Evolutionary conservation across 1,284 basidiomycete species (phyloP), one percentile per base, ranked within the genome.

Genomic region (Inonotus hispidus): DNA sequence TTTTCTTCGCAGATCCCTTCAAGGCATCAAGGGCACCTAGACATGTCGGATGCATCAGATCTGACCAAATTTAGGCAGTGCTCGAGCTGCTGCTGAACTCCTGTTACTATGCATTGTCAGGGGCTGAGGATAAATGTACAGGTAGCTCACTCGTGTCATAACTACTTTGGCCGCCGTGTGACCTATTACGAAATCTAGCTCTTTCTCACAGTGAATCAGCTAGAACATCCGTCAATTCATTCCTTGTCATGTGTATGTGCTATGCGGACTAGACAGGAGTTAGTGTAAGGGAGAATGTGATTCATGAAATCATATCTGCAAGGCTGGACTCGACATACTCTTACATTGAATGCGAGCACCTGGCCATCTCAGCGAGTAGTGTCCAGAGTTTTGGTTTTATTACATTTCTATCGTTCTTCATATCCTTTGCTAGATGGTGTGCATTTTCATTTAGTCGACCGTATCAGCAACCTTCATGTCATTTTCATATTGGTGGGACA

Each of bases 1-100:
- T 68, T 37, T 35, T 62, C 64, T 14, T 29, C 25, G 13, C 63
- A 60, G 14, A 68, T 63, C 21, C 63, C 62, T 21, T 56, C 53
- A 23, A 60, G 63, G 59, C 67, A 68, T 10, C 27, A 21, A 29
- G 60, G 62, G 16, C 41, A 55, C 2, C 27, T 19, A 7, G 27
- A 49, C 14, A 49, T 21, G 23, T 23, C n/a, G 16, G 27, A 49
- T 21, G 16, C 19, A 29, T 49, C 47, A 14, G 47, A 49, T 16
- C 16, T 49, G 23, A 25, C 5, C 47, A 21, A 21, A 14, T 25
- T 23, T 10, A 49, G 23, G 6, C 10, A 25, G 6, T 10, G 7
- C 16, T 49, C 27, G 1, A 49, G 25, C 23, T 49, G 23, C 25
- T 49, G 47, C 27, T 49, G 27, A 6, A 25, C 11, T 49, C 25